Conservation (phyloP, 2,329 filamentous ascomycete species). For the Talaromyces islandicus region DNA sequence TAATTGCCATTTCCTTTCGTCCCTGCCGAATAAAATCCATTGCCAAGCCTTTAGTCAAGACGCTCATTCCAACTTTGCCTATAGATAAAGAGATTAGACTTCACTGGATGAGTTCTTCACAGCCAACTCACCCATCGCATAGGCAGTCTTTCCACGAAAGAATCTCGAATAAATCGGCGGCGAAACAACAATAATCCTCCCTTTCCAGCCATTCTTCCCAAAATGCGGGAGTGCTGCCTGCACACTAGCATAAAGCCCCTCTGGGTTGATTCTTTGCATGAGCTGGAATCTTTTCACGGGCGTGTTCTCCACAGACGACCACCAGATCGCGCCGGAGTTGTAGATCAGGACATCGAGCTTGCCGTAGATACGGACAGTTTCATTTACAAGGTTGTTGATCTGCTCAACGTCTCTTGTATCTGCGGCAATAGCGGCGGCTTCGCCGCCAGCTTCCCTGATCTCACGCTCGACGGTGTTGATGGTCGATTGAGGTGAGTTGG, state of each 20-base stretch:
- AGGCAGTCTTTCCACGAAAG: conserved; percentile 79
- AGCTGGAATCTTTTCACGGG: conserved; percentile 70
- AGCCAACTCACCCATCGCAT: conserved; percentile 53
- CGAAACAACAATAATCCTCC: conserved; percentile 69
- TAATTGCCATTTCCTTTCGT: conserved; percentile 64
- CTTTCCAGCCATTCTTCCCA: conserved; percentile 46
- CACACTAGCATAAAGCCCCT: conserved; percentile 68
- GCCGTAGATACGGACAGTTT: conserved; percentile 54
- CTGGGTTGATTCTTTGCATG: conserved; percentile 69
- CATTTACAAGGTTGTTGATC: conserved; percentile 54
- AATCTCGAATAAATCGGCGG: conserved; percentile 83
- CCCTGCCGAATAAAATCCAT: conserved; percentile 72
- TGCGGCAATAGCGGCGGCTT: conserved; percentile 60
- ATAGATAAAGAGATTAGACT: not conserved
- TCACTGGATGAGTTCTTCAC: not conserved
- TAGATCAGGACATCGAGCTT: conserved; percentile 71
- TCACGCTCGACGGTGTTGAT: conserved; percentile 75
- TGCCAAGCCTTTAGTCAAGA: conserved; percentile 71
- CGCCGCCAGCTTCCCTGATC: conserved; percentile 59
- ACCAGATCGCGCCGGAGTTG: conserved; percentile 82
- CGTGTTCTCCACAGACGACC: conserved; percentile 67
- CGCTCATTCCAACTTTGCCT: conserved; percentile 75
- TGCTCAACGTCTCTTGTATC: conserved; percentile 63
- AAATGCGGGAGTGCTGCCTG: conserved; percentile 66
- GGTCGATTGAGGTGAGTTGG: conserved; percentile 68